Base-by-base conservation (phyloP, 768 basidiomycete genomes). In the Tephrocybe rancida region DNA sequence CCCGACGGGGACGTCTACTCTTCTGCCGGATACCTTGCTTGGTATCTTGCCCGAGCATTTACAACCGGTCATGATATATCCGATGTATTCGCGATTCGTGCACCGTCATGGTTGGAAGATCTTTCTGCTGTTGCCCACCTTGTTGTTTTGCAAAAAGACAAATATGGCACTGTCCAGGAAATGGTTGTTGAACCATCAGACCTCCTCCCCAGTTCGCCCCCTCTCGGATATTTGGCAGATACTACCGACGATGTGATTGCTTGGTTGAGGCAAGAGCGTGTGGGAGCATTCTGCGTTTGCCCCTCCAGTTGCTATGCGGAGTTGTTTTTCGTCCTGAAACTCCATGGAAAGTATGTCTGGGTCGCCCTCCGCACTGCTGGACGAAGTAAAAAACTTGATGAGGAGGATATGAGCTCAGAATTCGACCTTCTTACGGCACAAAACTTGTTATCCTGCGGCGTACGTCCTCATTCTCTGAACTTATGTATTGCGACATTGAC, bases 11-110 rank as follows among this genome's bases (percentile, higher is more conserved):
- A 32, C 9, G 35, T 34, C 2, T 52, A 52, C 22, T 30, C 43
- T 6, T 26, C 50, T 11, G 43, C 24, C 21, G 32, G 50, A 14
- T 52, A 44, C n/a, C n/a, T 52, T 34, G 50, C 50, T 22, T 29
- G 34, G n/a, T 52, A 26, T 25, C 24, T 52, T 11, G 43, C 50
- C 5, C 44, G 37, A 26, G 25, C 22, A 14, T 44, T 52, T 24
- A 35, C 19, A 13, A 34, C 26, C 37, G 43, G n/a, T 5, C n/a
- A 14, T 27, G 7, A 13, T 2, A 37, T 52, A 13, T 52, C 50
- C 7, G 29, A 25, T 7, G 39, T 21, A 41, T 41, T 41, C 13
- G 13, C 39, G 10, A 41, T 41, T 19, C 39, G 18, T 3, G 13
- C 6, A 5, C 39, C 39, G 21, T 21, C n/a, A 22, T 41, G 39